Evolutionary conservation across 176 grass and related monocot species (phyloP), one percentile per base, ranked within the genome.

Genomic region (Avena sativa): DNA sequence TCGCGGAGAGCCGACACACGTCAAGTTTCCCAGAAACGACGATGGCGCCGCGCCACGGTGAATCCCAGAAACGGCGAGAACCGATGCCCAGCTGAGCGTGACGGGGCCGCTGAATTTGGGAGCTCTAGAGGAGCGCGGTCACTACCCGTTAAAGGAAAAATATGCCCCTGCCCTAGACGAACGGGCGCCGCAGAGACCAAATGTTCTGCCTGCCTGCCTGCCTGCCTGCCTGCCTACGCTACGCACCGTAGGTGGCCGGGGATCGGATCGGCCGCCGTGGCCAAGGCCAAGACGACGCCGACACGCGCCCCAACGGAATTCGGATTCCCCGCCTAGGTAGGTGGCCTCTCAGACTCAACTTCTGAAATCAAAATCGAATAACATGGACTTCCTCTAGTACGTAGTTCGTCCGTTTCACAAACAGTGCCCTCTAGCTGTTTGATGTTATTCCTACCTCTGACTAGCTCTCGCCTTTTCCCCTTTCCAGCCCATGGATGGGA

Each of bases 311-410:
- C 57, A 30, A 44, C 28, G 66, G 2, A 57, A 7, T 47, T 59
- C 71, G 12, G 77, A 88, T 91, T 85, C 90, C 90, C 47, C 81
- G 64, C 79, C 89, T 85, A 85, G 56, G 74, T 74, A 79, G 83
- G 88, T 30, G 58, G 64, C 83, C 80, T 82, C 25, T 26, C 71
- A 51, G 44, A 75, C 40, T 80, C 47, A 74, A 3, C 74, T 56
- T 56, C 83, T 56, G 2, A 59, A 82, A 32, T 38, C 38, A 28
- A 59, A 44, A 50, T 12, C 38, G 23, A 59, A 74, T 76, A 76
- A 17, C 48, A 55, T 52, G 74, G 74, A 74, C 5, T 4, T 16
- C 28, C 40, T 19, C 13, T 52, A 8, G 6, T 76, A 55, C 72
- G 38, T 49, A 21, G 67, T 50, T 88, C 80, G 80, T 87, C 66